These are phyloP conservation scores for Hyphodiscus sp. DNA, from an alignment of 2,329 filamentous ascomycete species.

Conservation along the genomic window DNA sequence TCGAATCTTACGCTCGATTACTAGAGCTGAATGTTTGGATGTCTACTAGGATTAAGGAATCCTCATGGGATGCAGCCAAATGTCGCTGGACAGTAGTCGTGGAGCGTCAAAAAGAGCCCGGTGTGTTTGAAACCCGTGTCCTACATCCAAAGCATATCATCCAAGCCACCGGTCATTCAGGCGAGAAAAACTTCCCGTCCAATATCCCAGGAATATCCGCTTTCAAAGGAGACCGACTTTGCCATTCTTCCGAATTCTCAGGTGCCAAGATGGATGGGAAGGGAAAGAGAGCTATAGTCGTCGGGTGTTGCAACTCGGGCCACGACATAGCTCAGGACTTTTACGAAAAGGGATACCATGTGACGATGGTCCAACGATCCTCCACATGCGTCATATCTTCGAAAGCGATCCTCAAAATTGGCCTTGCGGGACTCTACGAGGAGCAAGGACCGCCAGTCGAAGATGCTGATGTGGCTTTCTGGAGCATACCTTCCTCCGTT, in stretches of 20 bases:
- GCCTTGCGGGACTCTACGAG: slow-evolving; percentile 36
- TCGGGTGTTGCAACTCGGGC: slow-evolving; percentile 62
- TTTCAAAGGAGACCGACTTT: slow-evolving; percentile 53
- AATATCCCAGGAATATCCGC: slow-evolving; percentile 40
- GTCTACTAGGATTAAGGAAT: neutral
- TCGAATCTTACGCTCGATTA: slow-evolving; percentile 56
- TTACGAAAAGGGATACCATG: slow-evolving; percentile 57
- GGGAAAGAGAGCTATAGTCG: slow-evolving; percentile 55
- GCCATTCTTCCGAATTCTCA: slow-evolving; percentile 54
- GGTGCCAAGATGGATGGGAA: slow-evolving; percentile 42
- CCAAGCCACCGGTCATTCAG: slow-evolving; percentile 31
- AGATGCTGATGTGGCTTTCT: slow-evolving; percentile 57
- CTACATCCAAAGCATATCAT: slow-evolving; percentile 21
- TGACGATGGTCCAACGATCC: slow-evolving; percentile 65
- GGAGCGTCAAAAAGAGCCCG: slow-evolving; percentile 39
- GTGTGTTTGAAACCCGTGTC: slow-evolving; percentile 16
- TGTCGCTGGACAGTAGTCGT: slow-evolving; percentile 34
- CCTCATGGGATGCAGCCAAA: neutral
- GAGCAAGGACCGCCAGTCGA: slow-evolving; percentile 44
- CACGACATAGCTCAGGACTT: slow-evolving; percentile 66
- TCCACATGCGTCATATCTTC: slow-evolving; percentile 59
- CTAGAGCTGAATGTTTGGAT: slow-evolving; percentile 52
- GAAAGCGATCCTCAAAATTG: slow-evolving; percentile 36
- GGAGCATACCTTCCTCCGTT: slow-evolving; percentile 51
- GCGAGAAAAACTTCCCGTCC: slow-evolving; percentile 42